Evolutionary conservation across 2,329 filamentous ascomycete genomes (phyloP), one percentile per base, ranked within the genome.

Genomic region (Elsinoe necatrix): DNA sequence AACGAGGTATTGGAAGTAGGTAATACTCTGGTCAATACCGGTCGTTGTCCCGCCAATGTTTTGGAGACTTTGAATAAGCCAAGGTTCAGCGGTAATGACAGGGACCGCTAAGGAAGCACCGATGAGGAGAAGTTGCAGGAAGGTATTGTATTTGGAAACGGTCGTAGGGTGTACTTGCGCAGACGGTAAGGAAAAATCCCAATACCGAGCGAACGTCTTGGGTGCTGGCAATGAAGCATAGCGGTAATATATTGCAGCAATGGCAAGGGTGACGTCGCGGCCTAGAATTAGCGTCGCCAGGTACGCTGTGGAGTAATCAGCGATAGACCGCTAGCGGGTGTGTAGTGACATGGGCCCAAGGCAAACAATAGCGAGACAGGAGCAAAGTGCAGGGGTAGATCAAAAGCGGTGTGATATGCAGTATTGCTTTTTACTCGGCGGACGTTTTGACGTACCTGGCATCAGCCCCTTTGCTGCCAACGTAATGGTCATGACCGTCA

Each of bases 161-260:
- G 80, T 85, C 0, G 89, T 93, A 0, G 89, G 89, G 59, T 83
- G 85, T 4, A 95, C 89, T 71, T 93, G 88, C 2, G 89, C 89
- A 37, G 84, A 88, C 1, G 89, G 93, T 12, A 98, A 79, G 2
- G 87, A 92, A 68, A 98, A 97, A 72, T 98, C 93, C 93, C 93
- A 98, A 72, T 97, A 98, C 16, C 93, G 79, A 16, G 80, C 74
- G 71, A 96, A 88, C 0, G 93, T 97, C 73, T 97, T 97, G 1
- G 93, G 93, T 0, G 88, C 85, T 0, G 93, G 93, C 4, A 98
- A 79, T 1, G 89, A 95, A 62, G 96, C 95, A 81, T 89, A 97
- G 61, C 93, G 86, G 71, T 93, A 97, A 75, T 96, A 97, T 63
- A 98, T 84, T 21, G 93, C 93, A 1, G 90, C 83, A 20, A 95